Conservation (phyloP, 2,329 filamentous ascomycete genomes). For the Penicillium sp. region DNA sequence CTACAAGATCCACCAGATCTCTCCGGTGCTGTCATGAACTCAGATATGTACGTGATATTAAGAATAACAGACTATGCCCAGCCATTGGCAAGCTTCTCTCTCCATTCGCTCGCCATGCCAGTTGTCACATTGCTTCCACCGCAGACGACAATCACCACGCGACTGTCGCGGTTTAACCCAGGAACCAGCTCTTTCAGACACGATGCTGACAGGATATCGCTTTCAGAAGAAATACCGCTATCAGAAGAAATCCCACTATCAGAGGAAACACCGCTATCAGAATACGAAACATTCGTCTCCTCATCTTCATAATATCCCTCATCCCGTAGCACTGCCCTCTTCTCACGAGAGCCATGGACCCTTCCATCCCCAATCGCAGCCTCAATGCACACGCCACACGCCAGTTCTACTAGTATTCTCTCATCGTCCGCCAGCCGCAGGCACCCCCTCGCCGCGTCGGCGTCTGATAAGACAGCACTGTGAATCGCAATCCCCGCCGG, state of each 20-base stretch:
- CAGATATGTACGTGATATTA: neutral
- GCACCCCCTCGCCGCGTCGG: conserved; percentile 74
- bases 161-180: conserved; percentile 60
- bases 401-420: conserved; percentile 72
- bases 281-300: conserved; percentile 18
- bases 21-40: neutral
- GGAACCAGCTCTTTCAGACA: conserved; percentile 60
- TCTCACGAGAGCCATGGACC: no score
- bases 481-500: conserved; percentile 48
- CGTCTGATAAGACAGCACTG: conserved; percentile 65
- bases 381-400: conserved; percentile 76
- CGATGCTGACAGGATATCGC: conserved; percentile 15
- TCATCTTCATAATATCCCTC: conserved; percentile 18
- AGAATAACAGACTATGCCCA: conserved; percentile 23
- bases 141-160: conserved; percentile 80
- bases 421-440: conserved; percentile 78
- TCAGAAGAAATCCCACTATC: conserved; percentile 10
- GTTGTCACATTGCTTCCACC: conserved; percentile 68
- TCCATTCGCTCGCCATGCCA: conserved; percentile 58
- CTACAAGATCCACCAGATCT: conserved; percentile 54
- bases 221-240: conserved; percentile 8
- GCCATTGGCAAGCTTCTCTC: conserved; percentile 40
- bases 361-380: conserved; percentile 34
- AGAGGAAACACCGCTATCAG: conserved; percentile 10
- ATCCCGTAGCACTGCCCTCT: neutral